phyloP scores from a whole-genome alignment of 371 early-diverging fungal genomes.

The Mortierella polycephala region DNA sequence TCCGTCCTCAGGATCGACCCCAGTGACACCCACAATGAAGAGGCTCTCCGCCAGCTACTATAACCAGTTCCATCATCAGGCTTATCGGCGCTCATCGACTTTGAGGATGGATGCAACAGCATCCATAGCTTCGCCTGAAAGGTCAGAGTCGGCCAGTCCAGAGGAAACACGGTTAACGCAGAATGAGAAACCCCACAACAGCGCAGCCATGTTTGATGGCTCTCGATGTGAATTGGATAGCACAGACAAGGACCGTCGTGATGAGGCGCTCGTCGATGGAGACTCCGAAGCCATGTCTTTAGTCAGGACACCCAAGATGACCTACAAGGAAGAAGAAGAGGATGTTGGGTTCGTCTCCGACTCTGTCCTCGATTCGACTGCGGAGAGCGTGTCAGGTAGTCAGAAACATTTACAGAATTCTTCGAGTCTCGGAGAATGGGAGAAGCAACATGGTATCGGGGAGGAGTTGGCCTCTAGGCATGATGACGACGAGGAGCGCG shows the following conservation, averaged over 20 bases:
- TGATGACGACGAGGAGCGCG: not conserved
- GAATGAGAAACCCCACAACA: not conserved
- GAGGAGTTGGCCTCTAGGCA: not conserved
- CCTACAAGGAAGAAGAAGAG: constrained; percentile 14
- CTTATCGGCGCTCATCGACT: constrained; percentile 19
- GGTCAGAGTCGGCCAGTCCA: constrained; percentile 9
- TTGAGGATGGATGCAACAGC: constrained; percentile 37
- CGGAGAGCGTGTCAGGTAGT: constrained; percentile 12
- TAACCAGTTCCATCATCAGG: constrained; percentile 22
- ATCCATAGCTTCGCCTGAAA: constrained; percentile 1
- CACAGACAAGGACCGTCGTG: not conserved
- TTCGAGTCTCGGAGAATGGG: constrained; percentile 18
- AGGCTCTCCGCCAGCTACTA: constrained; percentile 18
- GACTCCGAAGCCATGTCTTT: not conserved
- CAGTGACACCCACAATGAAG: constrained; percentile 20
- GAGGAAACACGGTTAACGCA: not conserved
- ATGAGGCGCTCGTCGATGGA: not conserved
- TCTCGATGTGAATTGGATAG: not conserved
- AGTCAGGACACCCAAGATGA: not conserved
- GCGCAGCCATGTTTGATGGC: not conserved
- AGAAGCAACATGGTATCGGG: constrained; percentile 21
- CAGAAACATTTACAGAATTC: constrained; percentile 2
- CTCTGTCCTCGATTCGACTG: constrained; percentile 35
- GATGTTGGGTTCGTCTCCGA: constrained; percentile 47
- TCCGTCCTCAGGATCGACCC: constrained; percentile 12